These are phyloP conservation scores for Vigna unguiculata DNA, from an alignment of 306 rosid genomes.

Conservation along the genomic window DNA sequence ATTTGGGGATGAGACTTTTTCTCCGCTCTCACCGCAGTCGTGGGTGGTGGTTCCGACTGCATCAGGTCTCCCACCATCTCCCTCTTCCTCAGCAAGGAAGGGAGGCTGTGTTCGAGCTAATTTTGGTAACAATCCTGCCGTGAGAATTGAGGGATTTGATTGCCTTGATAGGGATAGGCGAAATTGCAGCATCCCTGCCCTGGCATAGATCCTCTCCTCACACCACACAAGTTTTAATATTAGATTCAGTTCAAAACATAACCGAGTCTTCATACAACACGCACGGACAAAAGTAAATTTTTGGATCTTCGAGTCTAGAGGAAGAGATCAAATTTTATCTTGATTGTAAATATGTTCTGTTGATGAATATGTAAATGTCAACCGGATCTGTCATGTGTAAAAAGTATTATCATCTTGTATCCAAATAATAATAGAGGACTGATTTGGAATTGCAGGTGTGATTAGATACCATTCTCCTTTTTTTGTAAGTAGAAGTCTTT, in stretches of 20 bases:
- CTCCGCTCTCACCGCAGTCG: conserved; percentile 50
- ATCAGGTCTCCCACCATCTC: conserved; percentile 56
- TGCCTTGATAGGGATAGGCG: conserved; percentile 87
- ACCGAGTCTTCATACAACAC: conserved; percentile 40
- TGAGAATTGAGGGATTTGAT: conserved; percentile 92
- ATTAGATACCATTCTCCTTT: conserved; percentile 48
- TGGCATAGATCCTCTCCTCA: conserved; percentile 59
- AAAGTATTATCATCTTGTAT: conserved; percentile 17
- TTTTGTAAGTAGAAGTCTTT: conserved; percentile 51
- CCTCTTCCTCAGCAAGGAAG: conserved; percentile 69
- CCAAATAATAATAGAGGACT: conserved; percentile 49
- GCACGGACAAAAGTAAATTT: conserved; percentile 52
- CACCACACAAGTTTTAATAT: conserved; percentile 28
- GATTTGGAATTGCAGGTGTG: conserved; percentile 44
- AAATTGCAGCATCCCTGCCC: conserved; percentile 87
- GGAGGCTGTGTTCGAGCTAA: conserved; percentile 76
- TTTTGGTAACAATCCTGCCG: conserved; percentile 82
- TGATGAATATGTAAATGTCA: conserved; percentile 54
- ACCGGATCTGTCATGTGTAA: conserved; percentile 22
- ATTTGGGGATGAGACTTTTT: conserved; percentile 77
- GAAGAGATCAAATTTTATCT: conserved; percentile 35
- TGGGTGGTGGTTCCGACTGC: conserved; percentile 50
- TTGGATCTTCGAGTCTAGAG: conserved; percentile 42
- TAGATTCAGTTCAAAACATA: conserved; percentile 45
- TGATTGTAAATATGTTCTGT: conserved; percentile 62